These are phyloP conservation scores for Iris pallida DNA, from an alignment of 116 monocot species.

Conservation along the genomic window DNA sequence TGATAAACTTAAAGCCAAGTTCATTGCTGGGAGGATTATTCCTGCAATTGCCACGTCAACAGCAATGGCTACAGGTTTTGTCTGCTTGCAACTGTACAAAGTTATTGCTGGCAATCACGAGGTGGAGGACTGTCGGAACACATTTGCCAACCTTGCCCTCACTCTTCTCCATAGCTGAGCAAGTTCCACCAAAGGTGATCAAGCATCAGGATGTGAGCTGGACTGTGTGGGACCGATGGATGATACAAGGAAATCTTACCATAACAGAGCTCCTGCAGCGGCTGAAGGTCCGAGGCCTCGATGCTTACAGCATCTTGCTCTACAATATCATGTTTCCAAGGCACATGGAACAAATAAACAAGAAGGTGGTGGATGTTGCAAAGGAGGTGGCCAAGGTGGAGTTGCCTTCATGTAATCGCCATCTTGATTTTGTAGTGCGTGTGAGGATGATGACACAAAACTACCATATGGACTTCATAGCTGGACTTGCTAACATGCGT, in stretches of 20 bases:
- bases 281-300: conserved; percentile 36
- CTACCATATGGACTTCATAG: conserved; percentile 56
- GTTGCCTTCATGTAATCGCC: conserved; percentile 26
- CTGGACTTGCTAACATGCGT: conserved; percentile 59
- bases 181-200: conserved; percentile 40
- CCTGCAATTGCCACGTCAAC: conserved; percentile 46
- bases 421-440: conserved; percentile 46
- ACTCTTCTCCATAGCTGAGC: conserved; percentile 53
- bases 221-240: conserved; percentile 62
- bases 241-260: conserved; percentile 34
- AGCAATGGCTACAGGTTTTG: too few species aligned
- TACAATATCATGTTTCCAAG: conserved; percentile 45
- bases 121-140: too few species aligned
- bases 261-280: too few species aligned
- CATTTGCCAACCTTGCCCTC: too few species aligned
- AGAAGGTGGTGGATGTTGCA: conserved; percentile 36
- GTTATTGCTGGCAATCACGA: too few species aligned
- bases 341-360: conserved; percentile 44
- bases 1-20: too few species aligned
- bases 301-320: conserved; percentile 49
- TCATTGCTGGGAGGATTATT: too few species aligned
- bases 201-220: conserved; percentile 46
- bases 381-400: conserved; percentile 50
- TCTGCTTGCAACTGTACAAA: too few species aligned
- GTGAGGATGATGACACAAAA: conserved; percentile 59